These are phyloP conservation scores for Penicillium sp. DNA, from an alignment of 2,329 filamentous ascomycete species.

Conservation along the genomic window DNA sequence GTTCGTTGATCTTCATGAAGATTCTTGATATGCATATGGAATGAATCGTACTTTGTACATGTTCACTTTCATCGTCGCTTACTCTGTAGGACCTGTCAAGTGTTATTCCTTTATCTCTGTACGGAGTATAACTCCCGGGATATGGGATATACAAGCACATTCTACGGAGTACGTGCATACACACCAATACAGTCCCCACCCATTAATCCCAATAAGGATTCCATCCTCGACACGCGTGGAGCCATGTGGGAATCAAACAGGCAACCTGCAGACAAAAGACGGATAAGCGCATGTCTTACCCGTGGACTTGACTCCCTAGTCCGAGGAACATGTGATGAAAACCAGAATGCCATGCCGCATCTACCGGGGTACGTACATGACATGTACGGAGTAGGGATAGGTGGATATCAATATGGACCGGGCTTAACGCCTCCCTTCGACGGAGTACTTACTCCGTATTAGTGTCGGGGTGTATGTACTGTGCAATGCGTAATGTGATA, in stretches of 20 bases:
- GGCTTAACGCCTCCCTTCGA: background rate
- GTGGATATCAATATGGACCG: background rate
- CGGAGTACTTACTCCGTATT: background rate
- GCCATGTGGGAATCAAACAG: conserved; percentile 4
- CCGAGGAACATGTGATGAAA: background rate
- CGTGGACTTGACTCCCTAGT: background rate
- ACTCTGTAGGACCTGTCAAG: no score
- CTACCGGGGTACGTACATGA: background rate
- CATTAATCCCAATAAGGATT: no score
- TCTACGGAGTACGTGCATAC: background rate
- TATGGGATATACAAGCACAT: background rate
- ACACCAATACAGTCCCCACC: background rate
- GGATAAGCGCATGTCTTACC: conserved; percentile 2
- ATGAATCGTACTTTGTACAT: no score
- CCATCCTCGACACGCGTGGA: background rate
- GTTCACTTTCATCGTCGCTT: background rate
- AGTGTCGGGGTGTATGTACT: background rate
- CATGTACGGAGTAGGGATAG: background rate
- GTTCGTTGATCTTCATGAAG: background rate
- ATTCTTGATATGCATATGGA: background rate
- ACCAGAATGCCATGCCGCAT: background rate
- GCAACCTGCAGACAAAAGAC: conserved; percentile 1
- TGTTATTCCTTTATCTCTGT: background rate
- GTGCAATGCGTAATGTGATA: background rate
- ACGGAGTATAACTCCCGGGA: background rate